phyloP scores from a whole-genome alignment of 441 rosid species.

The Syzygium malaccense region DNA sequence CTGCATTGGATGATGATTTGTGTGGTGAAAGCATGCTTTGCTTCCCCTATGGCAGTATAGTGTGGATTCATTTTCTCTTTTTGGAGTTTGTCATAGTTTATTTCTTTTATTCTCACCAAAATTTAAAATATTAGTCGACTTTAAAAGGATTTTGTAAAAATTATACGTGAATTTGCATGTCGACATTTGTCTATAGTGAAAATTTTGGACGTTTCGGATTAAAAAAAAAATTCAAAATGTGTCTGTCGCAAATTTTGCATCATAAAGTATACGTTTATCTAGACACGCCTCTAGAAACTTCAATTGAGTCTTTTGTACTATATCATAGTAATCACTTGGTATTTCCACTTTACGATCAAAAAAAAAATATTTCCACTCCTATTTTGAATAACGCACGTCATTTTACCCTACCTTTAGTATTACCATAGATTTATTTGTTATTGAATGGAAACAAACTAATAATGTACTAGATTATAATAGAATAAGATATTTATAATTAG shows the following conservation, averaged over 20 bases:
- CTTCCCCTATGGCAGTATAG: not conserved
- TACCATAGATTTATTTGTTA: too few species aligned
- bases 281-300: not conserved
- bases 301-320: accelerated
- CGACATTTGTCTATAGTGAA: not conserved
- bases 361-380: not conserved
- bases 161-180: not conserved
- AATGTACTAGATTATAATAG: too few species aligned
- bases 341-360: too few species aligned
- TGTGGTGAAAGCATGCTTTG: not conserved
- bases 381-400: not conserved
- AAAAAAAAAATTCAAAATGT: not conserved
- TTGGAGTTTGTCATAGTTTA: not conserved
- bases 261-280: not conserved
- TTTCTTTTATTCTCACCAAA: not conserved
- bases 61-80: not conserved
- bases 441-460: too few species aligned
- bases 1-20: not conserved
- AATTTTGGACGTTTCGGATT: not conserved
- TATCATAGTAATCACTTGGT: not conserved
- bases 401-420: not conserved
- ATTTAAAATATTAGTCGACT: not conserved
- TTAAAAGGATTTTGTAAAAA: not conserved
- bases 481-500: too few species aligned
- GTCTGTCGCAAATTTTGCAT: not conserved